These are phyloP conservation scores for Sugiyamaella pinicola DNA, from an alignment of 1,139 yeast species.

Conservation along the genomic window DNA sequence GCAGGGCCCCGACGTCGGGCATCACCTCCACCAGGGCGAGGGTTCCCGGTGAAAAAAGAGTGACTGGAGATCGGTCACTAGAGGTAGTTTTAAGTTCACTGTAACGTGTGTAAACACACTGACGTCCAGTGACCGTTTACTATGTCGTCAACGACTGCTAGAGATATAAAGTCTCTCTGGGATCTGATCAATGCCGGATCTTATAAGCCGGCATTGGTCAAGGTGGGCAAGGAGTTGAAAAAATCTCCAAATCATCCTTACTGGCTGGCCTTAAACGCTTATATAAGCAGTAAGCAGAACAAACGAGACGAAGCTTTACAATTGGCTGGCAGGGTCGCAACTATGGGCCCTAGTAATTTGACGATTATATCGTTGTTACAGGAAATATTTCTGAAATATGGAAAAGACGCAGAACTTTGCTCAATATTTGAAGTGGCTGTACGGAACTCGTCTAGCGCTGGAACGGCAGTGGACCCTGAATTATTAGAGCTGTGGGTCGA, in stretches of 20 bases:
- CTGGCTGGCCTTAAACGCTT: constrained; percentile 53
- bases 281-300: constrained; percentile 50
- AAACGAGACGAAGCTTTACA: constrained; percentile 49
- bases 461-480: constrained; percentile 38
- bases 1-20: not conserved
- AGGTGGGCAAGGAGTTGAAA: constrained; percentile 53
- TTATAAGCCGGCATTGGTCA: constrained; percentile 54
- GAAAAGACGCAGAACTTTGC: constrained; percentile 45
- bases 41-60: not conserved
- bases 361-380: constrained; percentile 22
- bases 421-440: constrained; percentile 58
- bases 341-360: constrained; percentile 57
- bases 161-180: constrained; percentile 38
- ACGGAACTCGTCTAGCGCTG: constrained; percentile 51
- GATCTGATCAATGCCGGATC: constrained; percentile 58
- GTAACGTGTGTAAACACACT: too few species aligned
- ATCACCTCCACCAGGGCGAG: constrained; percentile 3
- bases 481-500: constrained; percentile 44
- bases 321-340: constrained; percentile 48
- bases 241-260: constrained; percentile 59
- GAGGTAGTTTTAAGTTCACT: too few species aligned
- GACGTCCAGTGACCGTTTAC: not conserved
- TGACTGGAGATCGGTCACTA: too few species aligned
- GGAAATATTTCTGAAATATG: constrained; percentile 38
- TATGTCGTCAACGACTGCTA: constrained; percentile 14